Percentiles rank a stretch among this genome's conserved stretches.
These are phyloP conservation scores for Echium plantagineum DNA, from an alignment of 257 asterid species.

Conservation along the genomic window DNA sequence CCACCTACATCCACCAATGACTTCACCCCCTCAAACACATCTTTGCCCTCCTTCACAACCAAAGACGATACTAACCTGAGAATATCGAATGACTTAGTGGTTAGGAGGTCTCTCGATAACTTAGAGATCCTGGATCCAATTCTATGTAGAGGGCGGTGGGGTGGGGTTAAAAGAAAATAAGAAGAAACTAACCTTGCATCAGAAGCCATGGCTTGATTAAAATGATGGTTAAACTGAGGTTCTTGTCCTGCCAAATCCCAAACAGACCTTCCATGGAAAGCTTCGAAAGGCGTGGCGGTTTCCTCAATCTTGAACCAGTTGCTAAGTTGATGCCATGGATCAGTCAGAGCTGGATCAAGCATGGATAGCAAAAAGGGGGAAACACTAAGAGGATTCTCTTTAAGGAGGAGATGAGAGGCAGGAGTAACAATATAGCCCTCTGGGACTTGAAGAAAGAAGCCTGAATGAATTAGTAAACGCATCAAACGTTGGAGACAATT, in stretches of 20 bases:
- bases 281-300: neutral
- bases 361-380: neutral
- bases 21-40: slow-evolving; percentile 17
- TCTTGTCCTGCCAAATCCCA: slow-evolving; percentile 16
- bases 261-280: slow-evolving; percentile 10
- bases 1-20: slow-evolving; percentile 28
- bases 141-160: no score
- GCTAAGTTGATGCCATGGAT: neutral
- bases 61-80: neutral
- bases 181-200: slow-evolving; percentile 10
- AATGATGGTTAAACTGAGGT: slow-evolving; percentile 8
- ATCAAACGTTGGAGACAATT: slow-evolving; percentile 14
- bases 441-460: slow-evolving; percentile 10
- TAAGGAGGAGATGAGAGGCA: neutral
- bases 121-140: no score
- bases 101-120: no score
- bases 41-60: slow-evolving; percentile 3
- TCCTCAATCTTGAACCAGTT: neutral
- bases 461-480: slow-evolving; percentile 19
- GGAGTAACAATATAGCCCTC: neutral
- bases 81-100: no score
- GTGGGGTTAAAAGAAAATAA: no score
- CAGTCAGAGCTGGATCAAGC: neutral
- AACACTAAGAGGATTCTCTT: neutral
- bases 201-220: slow-evolving; percentile 23